Base-by-base conservation (phyloP, 768 basidiomycete genomes). In the Macrolepiota fuliginosa region DNA sequence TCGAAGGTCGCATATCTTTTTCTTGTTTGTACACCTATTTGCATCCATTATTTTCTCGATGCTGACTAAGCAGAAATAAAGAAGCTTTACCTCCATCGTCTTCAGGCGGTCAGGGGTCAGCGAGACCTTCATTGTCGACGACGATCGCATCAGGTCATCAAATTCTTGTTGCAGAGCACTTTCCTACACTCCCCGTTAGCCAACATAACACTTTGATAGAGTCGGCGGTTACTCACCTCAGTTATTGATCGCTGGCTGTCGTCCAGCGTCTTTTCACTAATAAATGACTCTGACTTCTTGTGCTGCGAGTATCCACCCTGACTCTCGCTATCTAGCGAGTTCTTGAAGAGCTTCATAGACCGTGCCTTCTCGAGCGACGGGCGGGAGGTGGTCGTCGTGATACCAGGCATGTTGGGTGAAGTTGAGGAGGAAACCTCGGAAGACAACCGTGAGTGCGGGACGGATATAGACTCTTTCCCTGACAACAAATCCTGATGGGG, bases 101-200 rank as follows among this genome's bases (percentile, higher is more conserved):
- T 88, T 91, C 61, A 98, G 79, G 57, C 96, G 83, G 78, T 97
- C 94, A 60, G 96, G 96, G 36, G 96, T 98, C 64, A 97, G 82
- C 45, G 94, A 96, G 67, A 98, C 88, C 71, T 94, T 97, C 90
- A 97, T 91, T 19, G 96, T 98, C 61, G 90, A 82, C 62, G 89
- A 85, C 62, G 92, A 94, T 55, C 85, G 86, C 87, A 98, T 89
- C 73, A 98, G 79, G 73, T 94, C 88, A 74, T 98, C 96, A 72
- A 98, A 98, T 72, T 96, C 92, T 64, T 90, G 88, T 59, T 85
- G 79, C 67, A 82, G 72, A 64, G 77, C 71, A 70, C 83, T 72
- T 70, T 86, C 83, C 85, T 90, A 67, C 49, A 64, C 63, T 54
- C 53, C 58, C 46, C 62, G 55, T 69, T 32, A 63, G 62, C 56